A percentile compares a stretch with the other conserved stretches of the same genome.
Conservation (phyloP, 2,329 filamentous ascomycete genomes). For the Talaromyces sp. region DNA sequence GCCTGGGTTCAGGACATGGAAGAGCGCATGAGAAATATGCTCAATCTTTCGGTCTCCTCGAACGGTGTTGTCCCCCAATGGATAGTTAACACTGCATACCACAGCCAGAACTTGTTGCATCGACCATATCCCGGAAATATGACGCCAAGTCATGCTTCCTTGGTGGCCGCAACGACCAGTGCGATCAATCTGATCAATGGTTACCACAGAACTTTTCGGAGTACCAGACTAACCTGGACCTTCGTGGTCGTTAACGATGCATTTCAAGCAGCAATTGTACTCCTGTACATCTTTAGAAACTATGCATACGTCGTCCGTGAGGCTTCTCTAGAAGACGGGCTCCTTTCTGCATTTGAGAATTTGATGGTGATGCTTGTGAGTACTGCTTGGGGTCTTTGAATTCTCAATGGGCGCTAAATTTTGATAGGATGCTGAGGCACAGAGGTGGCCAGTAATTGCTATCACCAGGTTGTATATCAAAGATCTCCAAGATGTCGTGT, state of each 20-base stretch:
- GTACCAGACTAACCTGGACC: constrained; percentile 2
- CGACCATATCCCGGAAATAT: constrained; percentile 12
- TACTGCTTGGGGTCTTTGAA: not conserved
- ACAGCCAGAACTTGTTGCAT: constrained; percentile 14
- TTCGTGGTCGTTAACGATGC: constrained; percentile 8
- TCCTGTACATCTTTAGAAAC: constrained; percentile 10
- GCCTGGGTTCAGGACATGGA: constrained; percentile 9
- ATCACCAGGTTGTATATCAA: constrained; percentile 8
- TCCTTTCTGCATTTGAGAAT: constrained; percentile 10
- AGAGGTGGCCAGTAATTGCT: constrained; percentile 12
- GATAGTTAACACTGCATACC: constrained; percentile 12
- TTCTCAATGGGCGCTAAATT: not conserved
- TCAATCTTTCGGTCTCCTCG: constrained; percentile 7
- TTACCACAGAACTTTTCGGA: constrained; percentile 3
- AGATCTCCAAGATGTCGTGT: constrained; percentile 13
- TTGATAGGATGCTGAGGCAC: constrained; percentile 4
- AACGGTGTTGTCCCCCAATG: constrained; percentile 11
- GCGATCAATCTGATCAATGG: constrained; percentile 13
- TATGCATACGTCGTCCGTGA: constrained; percentile 12
- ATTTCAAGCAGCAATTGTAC: constrained; percentile 14
- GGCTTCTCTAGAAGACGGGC: constrained; percentile 11
- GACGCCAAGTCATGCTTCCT: constrained; percentile 8
- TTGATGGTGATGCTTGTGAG: constrained; percentile 13
- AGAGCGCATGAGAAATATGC: constrained; percentile 5
- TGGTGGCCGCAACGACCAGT: constrained; percentile 8